Base-by-base conservation (phyloP, 345 rosid genomes). In the Rhodamnia argentea region DNA sequence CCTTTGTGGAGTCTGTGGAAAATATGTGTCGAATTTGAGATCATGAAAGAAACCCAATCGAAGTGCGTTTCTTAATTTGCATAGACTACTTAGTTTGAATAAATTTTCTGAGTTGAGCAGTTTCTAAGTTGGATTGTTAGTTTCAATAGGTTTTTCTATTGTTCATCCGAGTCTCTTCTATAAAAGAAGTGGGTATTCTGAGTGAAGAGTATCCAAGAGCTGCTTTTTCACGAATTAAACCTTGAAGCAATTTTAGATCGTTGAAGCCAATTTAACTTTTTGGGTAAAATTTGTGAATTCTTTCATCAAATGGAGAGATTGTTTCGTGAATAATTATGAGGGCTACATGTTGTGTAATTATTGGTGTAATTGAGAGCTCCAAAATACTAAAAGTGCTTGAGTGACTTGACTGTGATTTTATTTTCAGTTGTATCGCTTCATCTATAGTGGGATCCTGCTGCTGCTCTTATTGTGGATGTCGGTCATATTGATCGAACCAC, bases 401-500 rank as follows among this genome's bases (percentile, higher is more conserved):
- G 44, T 7, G 23, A 64, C 10, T 64, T 1, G 1, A 32, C 23
- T 32, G 11, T 1, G 6, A 3, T 64, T 15, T 27, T 18, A 32
- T 15, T 64, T 22, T 64, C 23, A 3, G 2, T 4, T 15, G 5
- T 64, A 64, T 29, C 23, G 5, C 6, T 18, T 64, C 42, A 15
- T 64, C 5, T 16, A 29, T 62, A 7, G 42, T 29, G 32, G 10
- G 22, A 62, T 62, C 37, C 0, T 62, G 0, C 7, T 1, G 1
- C 0, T 29, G 1, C 23, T 29, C 11, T 62, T 62, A 2, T 8
- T 4, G 8, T 8, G 2, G 23, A 62, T 2, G 3, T 16, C 8
- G 0, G 10, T 32, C 1, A 29, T 5, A 29, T 1, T 5, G 10
- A 16, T 10, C 0, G 1, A 64, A 15, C 12, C 12, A 64, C 6